Base-by-base conservation (phyloP, 257 asterid species). In the Thymus mandschuricus region DNA sequence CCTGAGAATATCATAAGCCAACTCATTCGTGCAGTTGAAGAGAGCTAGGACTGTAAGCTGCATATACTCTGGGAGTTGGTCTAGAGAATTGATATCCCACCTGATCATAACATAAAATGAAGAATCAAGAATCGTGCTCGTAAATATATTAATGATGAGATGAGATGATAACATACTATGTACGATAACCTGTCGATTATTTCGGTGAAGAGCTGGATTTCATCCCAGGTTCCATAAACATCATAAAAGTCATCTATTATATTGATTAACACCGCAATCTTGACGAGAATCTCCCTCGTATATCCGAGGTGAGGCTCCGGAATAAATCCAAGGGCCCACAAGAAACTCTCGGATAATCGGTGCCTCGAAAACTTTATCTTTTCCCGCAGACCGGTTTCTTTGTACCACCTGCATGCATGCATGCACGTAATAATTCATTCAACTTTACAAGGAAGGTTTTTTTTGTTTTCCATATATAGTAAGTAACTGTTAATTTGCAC, bases 221-320 rank as follows among this genome's bases (percentile, higher is more conserved):
- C 92, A 40, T 82, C 82, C 58, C 77, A 45, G 1, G 89, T 82
- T 9, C 92, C 92, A 68, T 82, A 78, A 0, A 84, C 77, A 15
- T 87, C 86, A 57, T 87, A 84, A 5, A 81, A 70, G 69, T 87
- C 92, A 59, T 82, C 89, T 5, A 73, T 60, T 10, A 72, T 50
- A 2, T 85, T 79, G 10, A 78, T 28, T 3, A 84, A 44, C 43
- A 69, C 64, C 1, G 60, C 74, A 50, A 64, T 29, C 74, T 81
- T 81, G 2, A 79, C 74, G 13, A 68, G 13, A 27, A 77, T 55
- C 49, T 54, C 87, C 70, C 88, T 76, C 3, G 83, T 27, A n/a
- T 75, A 56, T 46, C 78, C 76, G 35, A 49, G 72, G 5, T 64
- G 80, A 34, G 79, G 71, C 64, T 81, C 86, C 4, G 75, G 85